Evolutionary conservation across 768 basidiomycete species (phyloP), one percentile per base, ranked within the genome.

Genomic region (Gymnopilus junonius): DNA sequence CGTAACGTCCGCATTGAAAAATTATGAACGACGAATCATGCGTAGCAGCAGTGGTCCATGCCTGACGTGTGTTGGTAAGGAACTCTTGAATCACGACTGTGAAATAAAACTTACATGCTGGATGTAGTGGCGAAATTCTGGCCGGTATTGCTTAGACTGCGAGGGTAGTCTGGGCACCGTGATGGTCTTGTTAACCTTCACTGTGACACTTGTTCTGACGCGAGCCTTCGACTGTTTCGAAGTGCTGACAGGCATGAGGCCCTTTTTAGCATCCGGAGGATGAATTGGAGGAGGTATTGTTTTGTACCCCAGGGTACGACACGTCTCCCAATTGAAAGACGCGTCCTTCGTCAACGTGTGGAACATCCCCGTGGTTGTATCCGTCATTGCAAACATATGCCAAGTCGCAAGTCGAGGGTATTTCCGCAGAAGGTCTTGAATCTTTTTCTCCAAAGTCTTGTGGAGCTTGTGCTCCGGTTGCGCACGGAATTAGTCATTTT

Each of bases 1-100:
- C n/a, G n/a, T n/a, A n/a, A n/a, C n/a, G n/a, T n/a, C n/a, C n/a
- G n/a, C 63, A 59, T 21, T 59, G 29, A 12, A 64, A 27, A 21
- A 60, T 15, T 21, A 64, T 50, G 51, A 60, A 64, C 5, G 63
- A 60, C 0, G 58, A 39, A 23, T 64, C 63, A 17, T 43, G 4
- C 6, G 12, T 12, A 23, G 59, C 58, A 20, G 57, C 56, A 4
- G 20, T 34, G 0, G 57, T 29, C 62, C 62, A 63, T 10, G 62
- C 62, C 62, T 63, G 27, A 1, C 32, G 21, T 25, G 8, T 11
- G 10, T 4, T 48, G n/a, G n/a, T n/a, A n/a, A n/a, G n/a, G n/a
- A n/a, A n/a, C n/a, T n/a, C n/a, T n/a, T n/a, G n/a, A n/a, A n/a
- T n/a, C n/a, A n/a, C n/a, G n/a, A n/a, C n/a, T n/a, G n/a, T n/a